phyloP scores from a whole-genome alignment of 1,284 basidiomycete species.

The Ceratobasidium sp. region DNA sequence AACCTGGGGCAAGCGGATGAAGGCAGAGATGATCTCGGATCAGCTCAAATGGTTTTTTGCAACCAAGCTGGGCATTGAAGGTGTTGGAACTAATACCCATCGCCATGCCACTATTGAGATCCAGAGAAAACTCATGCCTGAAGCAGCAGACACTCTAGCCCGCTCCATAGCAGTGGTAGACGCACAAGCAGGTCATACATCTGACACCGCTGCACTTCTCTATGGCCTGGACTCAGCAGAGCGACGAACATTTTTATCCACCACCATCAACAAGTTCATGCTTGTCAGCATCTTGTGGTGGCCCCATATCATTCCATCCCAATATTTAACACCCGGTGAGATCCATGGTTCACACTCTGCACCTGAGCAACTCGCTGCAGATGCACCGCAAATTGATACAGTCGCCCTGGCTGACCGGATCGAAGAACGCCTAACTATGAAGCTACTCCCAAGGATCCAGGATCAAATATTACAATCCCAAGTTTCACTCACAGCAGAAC shows the following conservation, averaged over 20 bases:
- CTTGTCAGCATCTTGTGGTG: conserved; percentile 7
- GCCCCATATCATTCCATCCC: background rate
- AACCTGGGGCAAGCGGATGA: background rate
- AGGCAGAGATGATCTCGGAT: background rate
- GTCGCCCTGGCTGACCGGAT: too few relatives aligned
- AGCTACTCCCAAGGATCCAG: too few relatives aligned
- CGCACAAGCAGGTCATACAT: conserved; percentile 10
- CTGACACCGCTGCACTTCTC: background rate
- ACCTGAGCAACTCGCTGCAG: too few relatives aligned
- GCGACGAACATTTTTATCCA: background rate
- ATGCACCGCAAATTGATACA: too few relatives aligned
- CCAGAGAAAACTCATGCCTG: conserved; percentile 2
- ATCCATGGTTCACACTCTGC: too few relatives aligned
- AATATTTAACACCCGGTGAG: too few relatives aligned
- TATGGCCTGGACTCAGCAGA: background rate
- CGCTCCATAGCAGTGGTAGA: background rate
- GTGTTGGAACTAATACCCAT: background rate
- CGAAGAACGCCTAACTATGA: too few relatives aligned
- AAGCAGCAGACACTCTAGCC: background rate
- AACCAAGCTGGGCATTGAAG: background rate
- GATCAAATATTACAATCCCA: too few relatives aligned
- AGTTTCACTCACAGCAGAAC: too few relatives aligned
- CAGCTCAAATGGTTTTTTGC: background rate
- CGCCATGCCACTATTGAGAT: conserved; percentile 1
- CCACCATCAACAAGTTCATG: conserved; percentile 12